These are phyloP conservation scores for Penicillium concentricum DNA, from an alignment of 2,329 filamentous ascomycete species.

Conservation along the genomic window DNA sequence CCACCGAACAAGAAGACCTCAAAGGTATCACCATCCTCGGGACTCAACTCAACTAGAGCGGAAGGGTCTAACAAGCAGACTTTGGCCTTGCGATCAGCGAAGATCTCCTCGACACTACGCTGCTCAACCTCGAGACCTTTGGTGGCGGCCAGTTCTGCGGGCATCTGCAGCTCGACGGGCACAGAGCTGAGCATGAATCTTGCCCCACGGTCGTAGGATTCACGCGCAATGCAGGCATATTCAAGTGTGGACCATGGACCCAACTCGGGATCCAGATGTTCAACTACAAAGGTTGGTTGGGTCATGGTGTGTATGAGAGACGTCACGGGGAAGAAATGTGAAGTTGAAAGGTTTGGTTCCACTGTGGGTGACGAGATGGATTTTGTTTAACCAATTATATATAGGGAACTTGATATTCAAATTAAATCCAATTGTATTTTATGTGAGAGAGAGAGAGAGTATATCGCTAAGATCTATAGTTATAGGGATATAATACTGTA, in stretches of 20 bases:
- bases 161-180: slow-evolving; percentile 62
- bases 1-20: slow-evolving; percentile 94
- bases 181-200: slow-evolving; percentile 82
- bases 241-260: slow-evolving; percentile 93
- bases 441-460: too few relatives aligned
- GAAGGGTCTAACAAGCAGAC: slow-evolving; percentile 90
- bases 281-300: slow-evolving; percentile 74
- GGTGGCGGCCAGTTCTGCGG: slow-evolving; percentile 58
- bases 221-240: slow-evolving; percentile 81
- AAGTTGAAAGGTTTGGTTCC: slow-evolving; percentile 5
- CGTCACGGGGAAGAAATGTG: background rate
- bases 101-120: slow-evolving; percentile 79
- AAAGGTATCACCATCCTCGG: slow-evolving; percentile 78
- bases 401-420: too few relatives aligned
- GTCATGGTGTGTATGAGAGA: background rate
- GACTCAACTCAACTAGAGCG: slow-evolving; percentile 75
- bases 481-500: too few relatives aligned
- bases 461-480: too few relatives aligned
- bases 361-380: background rate
- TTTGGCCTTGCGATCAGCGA: slow-evolving; percentile 66
- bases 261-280: slow-evolving; percentile 93
- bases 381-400: background rate
- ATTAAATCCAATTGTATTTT: too few relatives aligned
- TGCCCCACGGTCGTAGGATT: slow-evolving; percentile 66
- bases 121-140: slow-evolving; percentile 69